Evolutionary conservation across 148 eudicot genomes (phyloP).

Genomic region (Agrostemma githago): DNA sequence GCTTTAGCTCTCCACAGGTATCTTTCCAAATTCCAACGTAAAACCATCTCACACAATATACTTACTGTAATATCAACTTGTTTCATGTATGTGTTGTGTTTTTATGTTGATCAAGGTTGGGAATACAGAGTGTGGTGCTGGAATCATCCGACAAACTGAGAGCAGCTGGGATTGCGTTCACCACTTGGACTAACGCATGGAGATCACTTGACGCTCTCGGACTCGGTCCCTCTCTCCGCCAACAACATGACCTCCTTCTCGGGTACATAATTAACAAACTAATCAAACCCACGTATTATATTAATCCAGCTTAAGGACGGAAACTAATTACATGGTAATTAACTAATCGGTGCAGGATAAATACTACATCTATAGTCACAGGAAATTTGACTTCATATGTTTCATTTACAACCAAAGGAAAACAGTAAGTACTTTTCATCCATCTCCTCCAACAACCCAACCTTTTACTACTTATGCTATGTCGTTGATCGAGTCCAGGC

Average conservation of each 20-base stretch:
- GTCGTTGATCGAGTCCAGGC: neutral
- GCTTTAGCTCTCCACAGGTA: constrained; percentile 56
- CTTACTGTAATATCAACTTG: no score
- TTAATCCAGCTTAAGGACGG: neutral
- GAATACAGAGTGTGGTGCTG: constrained; percentile 43
- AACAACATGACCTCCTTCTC: neutral
- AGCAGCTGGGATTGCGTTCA: constrained; percentile 41
- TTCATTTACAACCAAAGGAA: constrained; percentile 29
- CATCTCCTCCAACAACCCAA: no score
- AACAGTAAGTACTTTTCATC: constrained; percentile 15
- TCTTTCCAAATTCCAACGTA: neutral
- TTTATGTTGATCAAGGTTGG: no score
- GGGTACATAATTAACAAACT: neutral
- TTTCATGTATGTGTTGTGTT: no score
- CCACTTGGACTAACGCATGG: constrained; percentile 49
- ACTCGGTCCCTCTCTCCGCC: constrained; percentile 29
- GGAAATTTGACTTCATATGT: constrained; percentile 32
- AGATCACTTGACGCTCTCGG: constrained; percentile 45
- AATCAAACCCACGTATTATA: neutral
- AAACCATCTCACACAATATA: neutral
- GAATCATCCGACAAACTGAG: constrained; percentile 43
- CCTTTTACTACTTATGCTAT: no score
- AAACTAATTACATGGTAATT: neutral
- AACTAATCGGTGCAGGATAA: constrained; percentile 24
- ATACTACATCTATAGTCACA: constrained; percentile 26